Evolutionary conservation across 106 monocot species (phyloP).

Genomic region (Dioscorea alata): DNA sequence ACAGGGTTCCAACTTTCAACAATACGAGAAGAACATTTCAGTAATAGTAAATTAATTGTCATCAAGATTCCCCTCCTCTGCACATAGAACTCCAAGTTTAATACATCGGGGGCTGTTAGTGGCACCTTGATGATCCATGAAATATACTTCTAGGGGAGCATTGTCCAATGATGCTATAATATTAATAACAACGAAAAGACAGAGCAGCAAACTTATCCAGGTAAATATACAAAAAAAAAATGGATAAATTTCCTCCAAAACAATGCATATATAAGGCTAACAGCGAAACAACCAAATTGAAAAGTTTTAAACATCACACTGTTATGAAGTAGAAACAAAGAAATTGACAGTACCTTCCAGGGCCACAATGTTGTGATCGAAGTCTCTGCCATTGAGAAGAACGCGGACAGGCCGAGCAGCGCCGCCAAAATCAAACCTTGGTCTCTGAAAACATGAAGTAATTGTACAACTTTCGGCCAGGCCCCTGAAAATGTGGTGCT

Average conservation of each 20-base stretch:
- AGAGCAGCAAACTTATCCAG: too few relatives aligned
- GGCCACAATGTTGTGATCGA: slow-evolving; percentile 90
- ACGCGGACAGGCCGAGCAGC: slow-evolving; percentile 73
- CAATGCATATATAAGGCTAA: neutral
- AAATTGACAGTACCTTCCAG: slow-evolving; percentile 62
- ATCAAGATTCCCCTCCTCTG: too few relatives aligned
- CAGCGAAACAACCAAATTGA: neutral
- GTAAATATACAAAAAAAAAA: neutral
- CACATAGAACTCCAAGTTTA: too few relatives aligned
- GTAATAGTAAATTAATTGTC: too few relatives aligned
- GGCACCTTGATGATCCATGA: too few relatives aligned
- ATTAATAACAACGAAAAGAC: too few relatives aligned
- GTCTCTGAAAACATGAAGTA: slow-evolving; percentile 52
- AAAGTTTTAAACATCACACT: neutral
- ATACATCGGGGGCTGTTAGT: too few relatives aligned
- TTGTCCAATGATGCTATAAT: too few relatives aligned
- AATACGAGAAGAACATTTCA: too few relatives aligned
- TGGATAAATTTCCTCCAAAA: neutral
- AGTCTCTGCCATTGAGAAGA: slow-evolving; percentile 98
- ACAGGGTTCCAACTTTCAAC: too few relatives aligned
- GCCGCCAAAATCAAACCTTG: slow-evolving; percentile 65
- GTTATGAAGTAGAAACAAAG: neutral
- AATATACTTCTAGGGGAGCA: too few relatives aligned
- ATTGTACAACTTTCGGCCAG: slow-evolving; percentile 53
- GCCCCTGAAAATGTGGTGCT: slow-evolving; percentile 1